phyloP scores from a whole-genome alignment of 768 basidiomycete species.

The Nidula microcarpa region DNA sequence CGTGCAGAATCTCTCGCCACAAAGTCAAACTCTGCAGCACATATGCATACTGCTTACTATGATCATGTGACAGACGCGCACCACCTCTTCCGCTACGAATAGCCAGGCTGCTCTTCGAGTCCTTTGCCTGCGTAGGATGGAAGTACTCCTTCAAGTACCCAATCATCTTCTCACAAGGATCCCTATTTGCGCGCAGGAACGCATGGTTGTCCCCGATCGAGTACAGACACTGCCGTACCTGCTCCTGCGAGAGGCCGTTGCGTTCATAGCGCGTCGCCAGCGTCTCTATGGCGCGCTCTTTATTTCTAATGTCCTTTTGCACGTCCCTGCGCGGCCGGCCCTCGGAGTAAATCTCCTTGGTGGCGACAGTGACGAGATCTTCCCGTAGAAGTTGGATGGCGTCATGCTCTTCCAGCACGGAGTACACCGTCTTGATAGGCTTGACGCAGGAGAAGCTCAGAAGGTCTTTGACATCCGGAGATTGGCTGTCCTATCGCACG shows the following conservation, averaged over 20 bases:
- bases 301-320: slow-evolving; percentile 79
- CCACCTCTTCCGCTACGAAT: slow-evolving; percentile 81
- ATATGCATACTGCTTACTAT: slow-evolving; percentile 81
- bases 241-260: slow-evolving; percentile 58
- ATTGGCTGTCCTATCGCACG: slow-evolving; percentile 72
- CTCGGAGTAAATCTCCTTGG: slow-evolving; percentile 79
- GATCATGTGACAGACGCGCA: slow-evolving; percentile 80
- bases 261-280: slow-evolving; percentile 63
- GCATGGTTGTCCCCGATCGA: slow-evolving; percentile 90
- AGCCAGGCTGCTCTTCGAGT: slow-evolving; percentile 63
- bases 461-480: slow-evolving; percentile 76
- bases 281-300: slow-evolving; percentile 81
- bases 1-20: slow-evolving; percentile 84
- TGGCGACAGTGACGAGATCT: slow-evolving; percentile 70
- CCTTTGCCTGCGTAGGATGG: slow-evolving; percentile 67
- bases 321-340: slow-evolving; percentile 71
- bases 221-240: slow-evolving; percentile 75
- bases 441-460: slow-evolving; percentile 76
- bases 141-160: slow-evolving; percentile 71
- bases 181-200: slow-evolving; percentile 81
- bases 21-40: slow-evolving; percentile 84
- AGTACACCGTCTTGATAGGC: slow-evolving; percentile 74
- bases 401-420: slow-evolving; percentile 59
- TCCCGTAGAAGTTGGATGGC: slow-evolving; percentile 71
- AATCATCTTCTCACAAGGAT: slow-evolving; percentile 87